Conservation (phyloP, 2,329 filamentous ascomycete species). For the Trichoderma atroviride region DNA sequence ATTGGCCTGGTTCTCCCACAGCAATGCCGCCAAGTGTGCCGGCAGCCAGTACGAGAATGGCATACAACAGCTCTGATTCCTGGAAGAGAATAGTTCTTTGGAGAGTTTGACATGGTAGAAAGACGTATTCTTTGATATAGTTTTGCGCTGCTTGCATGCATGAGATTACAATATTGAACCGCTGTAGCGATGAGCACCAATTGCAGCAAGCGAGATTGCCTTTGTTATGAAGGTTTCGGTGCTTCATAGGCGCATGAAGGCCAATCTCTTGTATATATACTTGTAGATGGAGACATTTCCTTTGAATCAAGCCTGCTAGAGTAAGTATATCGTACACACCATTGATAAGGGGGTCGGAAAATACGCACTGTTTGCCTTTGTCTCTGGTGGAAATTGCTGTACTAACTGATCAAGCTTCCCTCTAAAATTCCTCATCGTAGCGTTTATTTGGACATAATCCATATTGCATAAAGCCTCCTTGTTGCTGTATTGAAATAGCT, state of each 20-base stretch:
- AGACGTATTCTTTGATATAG: neutral
- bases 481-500: neutral
- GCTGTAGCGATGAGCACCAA: slow-evolving; percentile 1
- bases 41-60: neutral
- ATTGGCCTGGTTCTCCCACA: neutral
- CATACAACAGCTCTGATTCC: neutral
- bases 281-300: neutral
- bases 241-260: neutral
- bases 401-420: neutral
- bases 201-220: neutral
- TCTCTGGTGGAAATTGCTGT: neutral
- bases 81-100: neutral
- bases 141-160: neutral
- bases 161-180: neutral
- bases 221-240: neutral
- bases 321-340: neutral
- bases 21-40: neutral
- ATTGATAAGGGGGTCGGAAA: neutral
- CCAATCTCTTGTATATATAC: neutral
- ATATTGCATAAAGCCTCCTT: neutral
- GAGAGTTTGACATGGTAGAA: neutral
- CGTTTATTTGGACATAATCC: neutral
- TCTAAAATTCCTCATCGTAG: neutral
- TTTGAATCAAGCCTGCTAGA: neutral
- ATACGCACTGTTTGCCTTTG: neutral